Percentiles rank a stretch among this genome's conserved stretches.
Evolutionary conservation across 2,329 filamentous ascomycete genomes (phyloP).

Genomic region (Beauveria asiatica): DNA sequence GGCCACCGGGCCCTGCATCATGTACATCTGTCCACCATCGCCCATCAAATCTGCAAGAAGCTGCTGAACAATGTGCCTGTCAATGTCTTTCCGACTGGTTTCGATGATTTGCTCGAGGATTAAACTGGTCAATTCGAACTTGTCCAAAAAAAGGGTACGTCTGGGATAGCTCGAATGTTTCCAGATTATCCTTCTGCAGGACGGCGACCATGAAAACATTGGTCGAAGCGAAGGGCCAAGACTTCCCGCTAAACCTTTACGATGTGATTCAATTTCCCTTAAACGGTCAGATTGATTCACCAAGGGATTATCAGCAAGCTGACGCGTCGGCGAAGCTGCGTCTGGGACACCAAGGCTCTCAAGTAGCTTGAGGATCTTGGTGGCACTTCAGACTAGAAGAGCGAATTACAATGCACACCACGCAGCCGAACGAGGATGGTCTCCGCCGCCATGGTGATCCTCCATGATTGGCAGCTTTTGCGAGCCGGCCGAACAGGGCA

Average conservation of each 20-base stretch:
- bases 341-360: background rate
- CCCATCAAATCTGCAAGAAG: slow-evolving; percentile 60
- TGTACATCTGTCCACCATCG: slow-evolving; percentile 88
- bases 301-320: background rate
- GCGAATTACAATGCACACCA: background rate
- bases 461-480: background rate
- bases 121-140: slow-evolving; percentile 84
- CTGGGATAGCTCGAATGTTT: slow-evolving; percentile 78
- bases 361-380: background rate
- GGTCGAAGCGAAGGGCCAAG: slow-evolving; percentile 89
- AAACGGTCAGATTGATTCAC: slow-evolving; percentile 53
- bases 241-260: slow-evolving; percentile 71
- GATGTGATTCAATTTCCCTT: slow-evolving; percentile 81
- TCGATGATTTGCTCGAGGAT: slow-evolving; percentile 79
- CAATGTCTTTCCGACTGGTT: slow-evolving; percentile 61
- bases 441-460: background rate
- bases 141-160: slow-evolving; percentile 87
- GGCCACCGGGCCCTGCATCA: slow-evolving; percentile 75
- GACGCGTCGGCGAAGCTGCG: background rate
- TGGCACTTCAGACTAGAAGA: background rate
- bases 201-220: slow-evolving; percentile 85
- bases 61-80: slow-evolving; percentile 63
- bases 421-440: background rate
- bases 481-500: no score
- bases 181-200: slow-evolving; percentile 73